Conservation (phyloP, 1,139 yeast genomes). For the Blastobotrys malaysiensis region DNA sequence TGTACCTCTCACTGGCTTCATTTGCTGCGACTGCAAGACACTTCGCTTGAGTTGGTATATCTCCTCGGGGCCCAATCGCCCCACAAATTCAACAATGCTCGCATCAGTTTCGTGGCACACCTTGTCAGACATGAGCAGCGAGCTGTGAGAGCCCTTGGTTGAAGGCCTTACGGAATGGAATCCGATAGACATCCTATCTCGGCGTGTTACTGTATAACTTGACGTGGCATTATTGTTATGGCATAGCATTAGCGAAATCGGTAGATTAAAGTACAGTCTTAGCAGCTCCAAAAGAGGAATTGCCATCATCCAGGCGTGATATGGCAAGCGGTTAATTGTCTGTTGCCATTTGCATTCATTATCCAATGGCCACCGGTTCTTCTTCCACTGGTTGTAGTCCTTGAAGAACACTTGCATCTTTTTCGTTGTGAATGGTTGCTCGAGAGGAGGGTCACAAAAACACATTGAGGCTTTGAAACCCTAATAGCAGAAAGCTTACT, state of each 20-base stretch:
- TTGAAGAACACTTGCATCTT: background rate
- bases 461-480: background rate
- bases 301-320: background rate
- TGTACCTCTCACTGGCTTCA: background rate
- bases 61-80: background rate
- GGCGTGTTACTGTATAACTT: background rate
- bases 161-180: background rate
- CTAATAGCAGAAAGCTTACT: background rate
- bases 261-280: conserved; percentile 1
- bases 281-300: background rate
- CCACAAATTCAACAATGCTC: background rate
- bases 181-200: background rate
- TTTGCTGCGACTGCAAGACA: background rate
- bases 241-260: background rate
- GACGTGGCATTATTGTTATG: background rate
- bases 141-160: background rate
- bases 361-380: background rate
- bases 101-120: background rate
- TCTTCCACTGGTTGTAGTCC: background rate
- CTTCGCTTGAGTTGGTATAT: background rate
- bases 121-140: background rate
- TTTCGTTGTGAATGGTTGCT: background rate
- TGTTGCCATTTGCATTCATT: background rate
- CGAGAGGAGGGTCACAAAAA: background rate
- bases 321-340: background rate